Base-by-base conservation (phyloP, 352 stramenopile genomes). In the Poterioochromonas sp. region DNA sequence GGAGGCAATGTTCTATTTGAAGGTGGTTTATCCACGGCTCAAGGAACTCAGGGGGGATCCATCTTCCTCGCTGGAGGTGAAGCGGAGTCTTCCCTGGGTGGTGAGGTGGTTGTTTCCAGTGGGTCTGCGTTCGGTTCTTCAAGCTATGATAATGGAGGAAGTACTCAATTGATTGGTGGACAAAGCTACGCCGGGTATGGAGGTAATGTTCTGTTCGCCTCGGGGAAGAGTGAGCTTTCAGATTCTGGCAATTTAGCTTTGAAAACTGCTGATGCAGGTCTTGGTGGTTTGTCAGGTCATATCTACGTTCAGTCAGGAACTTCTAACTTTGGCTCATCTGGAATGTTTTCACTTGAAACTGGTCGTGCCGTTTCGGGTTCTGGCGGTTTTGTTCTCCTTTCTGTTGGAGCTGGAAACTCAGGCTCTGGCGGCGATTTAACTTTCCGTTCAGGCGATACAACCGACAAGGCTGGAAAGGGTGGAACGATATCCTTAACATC, bases 161-260 rank as follows among this genome's bases (percentile, higher is more conserved):
- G n/a, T n/a, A n/a, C n/a, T n/a, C n/a, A n/a, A n/a, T n/a, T n/a
- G n/a, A n/a, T n/a, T n/a, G n/a, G n/a, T n/a, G n/a, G n/a, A n/a
- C n/a, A n/a, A n/a, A n/a, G n/a, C n/a, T n/a, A n/a, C n/a, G n/a
- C n/a, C n/a, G n/a, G n/a, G n/a, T n/a, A n/a, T 70, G 87, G 88
- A 62, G 88, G 88, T 18, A 83, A 80, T n/a, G 47, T 91, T 3
- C 40, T 79, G 32, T 43, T 92, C 15, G 53, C 79, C 2, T 88
- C 88, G 51, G 82, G 86, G 62, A 79, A 85, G 51, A 89, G 90
- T 18, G 91, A 83, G 32, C 77, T 80, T 44, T 86, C 85, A 41
- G 88, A 91, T 69, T 96, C 88, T 76, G 93, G 93, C 8, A 82
- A 80, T 49, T 80, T 95, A n/a, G 84, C 79, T 20, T 77, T 96